Percentiles rank a stretch among this genome's conserved stretches.
These are phyloP conservation scores for Penicillium sp. DNA, from an alignment of 2,329 filamentous ascomycete species.

Conservation along the genomic window DNA sequence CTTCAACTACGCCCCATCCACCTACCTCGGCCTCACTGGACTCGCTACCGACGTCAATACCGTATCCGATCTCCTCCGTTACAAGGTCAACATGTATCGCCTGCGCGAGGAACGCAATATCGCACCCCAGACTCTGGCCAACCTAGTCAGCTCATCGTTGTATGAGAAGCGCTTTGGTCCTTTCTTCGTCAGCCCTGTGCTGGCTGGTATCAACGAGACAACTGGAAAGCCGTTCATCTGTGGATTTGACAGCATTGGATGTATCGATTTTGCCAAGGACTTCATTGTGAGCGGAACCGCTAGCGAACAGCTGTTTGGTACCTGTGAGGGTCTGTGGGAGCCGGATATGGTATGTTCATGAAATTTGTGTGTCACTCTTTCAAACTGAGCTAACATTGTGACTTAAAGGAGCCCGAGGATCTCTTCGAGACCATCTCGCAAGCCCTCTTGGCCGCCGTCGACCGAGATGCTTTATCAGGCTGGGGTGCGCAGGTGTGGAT, in stretches of 20 bases:
- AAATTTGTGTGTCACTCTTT: not conserved
- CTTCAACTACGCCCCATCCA: slow-evolving; percentile 88
- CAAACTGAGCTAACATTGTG: slow-evolving; percentile 18
- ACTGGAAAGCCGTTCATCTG: slow-evolving; percentile 96
- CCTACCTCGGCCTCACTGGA: slow-evolving; percentile 92
- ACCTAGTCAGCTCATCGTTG: slow-evolving; percentile 84
- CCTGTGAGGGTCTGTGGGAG: slow-evolving; percentile 97
- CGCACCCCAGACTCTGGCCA: slow-evolving; percentile 90
- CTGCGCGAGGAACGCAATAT: slow-evolving; percentile 97
- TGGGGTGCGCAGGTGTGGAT: slow-evolving; percentile 99
- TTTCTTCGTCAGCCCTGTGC: slow-evolving; percentile 92
- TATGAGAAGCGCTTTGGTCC: slow-evolving; percentile 97
- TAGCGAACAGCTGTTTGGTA: slow-evolving; percentile 96
- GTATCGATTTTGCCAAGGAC: slow-evolving; percentile 99
- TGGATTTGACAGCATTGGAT: slow-evolving; percentile 98
- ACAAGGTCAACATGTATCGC: slow-evolving; percentile 99
- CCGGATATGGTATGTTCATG: slow-evolving; percentile 75
- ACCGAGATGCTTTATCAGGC: slow-evolving; percentile 92
- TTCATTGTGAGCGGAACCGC: slow-evolving; percentile 98
- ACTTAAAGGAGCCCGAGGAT: slow-evolving; percentile 74
- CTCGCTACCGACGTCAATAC: slow-evolving; percentile 95
- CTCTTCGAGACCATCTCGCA: slow-evolving; percentile 99
- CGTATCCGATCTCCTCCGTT: slow-evolving; percentile 95
- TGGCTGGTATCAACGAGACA: slow-evolving; percentile 93
- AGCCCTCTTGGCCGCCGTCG: slow-evolving; percentile 89